Conservation (phyloP, 2,329 filamentous ascomycete species). For the Pleoardoris graminearum region DNA sequence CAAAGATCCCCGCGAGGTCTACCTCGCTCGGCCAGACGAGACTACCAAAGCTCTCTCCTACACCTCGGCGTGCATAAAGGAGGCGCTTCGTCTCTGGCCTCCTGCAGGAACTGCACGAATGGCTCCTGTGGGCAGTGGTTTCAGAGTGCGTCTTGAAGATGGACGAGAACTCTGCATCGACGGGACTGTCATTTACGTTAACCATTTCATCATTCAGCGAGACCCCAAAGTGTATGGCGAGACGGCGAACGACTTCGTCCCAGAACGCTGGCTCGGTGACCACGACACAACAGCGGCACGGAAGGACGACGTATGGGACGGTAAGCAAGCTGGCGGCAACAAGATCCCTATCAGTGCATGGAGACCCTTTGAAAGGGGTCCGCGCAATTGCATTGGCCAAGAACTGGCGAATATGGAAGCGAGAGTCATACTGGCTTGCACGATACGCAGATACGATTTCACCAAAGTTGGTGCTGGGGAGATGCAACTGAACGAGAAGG, state of each 20-base stretch:
- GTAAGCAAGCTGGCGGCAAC: slow-evolving; percentile 14
- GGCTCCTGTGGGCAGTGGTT: slow-evolving; percentile 36
- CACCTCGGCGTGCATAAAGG: slow-evolving; percentile 58
- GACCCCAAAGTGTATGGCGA: slow-evolving; percentile 39
- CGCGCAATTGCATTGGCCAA: slow-evolving; percentile 62
- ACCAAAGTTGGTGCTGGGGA: slow-evolving; percentile 41
- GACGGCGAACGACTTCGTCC: slow-evolving; percentile 35
- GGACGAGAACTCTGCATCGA: slow-evolving; percentile 51
- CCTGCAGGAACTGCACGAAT: slow-evolving; percentile 52
- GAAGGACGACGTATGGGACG: slow-evolving; percentile 16
- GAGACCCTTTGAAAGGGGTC: slow-evolving; percentile 60
- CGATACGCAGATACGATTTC: slow-evolving; percentile 39
- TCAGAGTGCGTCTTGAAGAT: slow-evolving; percentile 50
- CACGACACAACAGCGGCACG: slow-evolving; percentile 25
- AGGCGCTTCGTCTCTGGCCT: slow-evolving; percentile 58
- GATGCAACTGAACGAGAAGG: slow-evolving; percentile 28
- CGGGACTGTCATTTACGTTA: slow-evolving; percentile 50
- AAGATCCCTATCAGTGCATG: slow-evolving; percentile 52
- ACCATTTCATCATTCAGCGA: slow-evolving; percentile 47
- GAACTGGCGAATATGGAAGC: slow-evolving; percentile 60
- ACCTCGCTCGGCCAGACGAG: slow-evolving; percentile 51
- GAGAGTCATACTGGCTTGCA: slow-evolving; percentile 54
- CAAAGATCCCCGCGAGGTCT: slow-evolving; percentile 44
- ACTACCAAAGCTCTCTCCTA: slow-evolving; percentile 56
- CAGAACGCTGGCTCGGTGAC: slow-evolving; percentile 47